Percentiles rank a stretch among this genome's conserved stretches.
Conservation (phyloP, 345 rosid species). For the Eucalyptus regnans region DNA sequence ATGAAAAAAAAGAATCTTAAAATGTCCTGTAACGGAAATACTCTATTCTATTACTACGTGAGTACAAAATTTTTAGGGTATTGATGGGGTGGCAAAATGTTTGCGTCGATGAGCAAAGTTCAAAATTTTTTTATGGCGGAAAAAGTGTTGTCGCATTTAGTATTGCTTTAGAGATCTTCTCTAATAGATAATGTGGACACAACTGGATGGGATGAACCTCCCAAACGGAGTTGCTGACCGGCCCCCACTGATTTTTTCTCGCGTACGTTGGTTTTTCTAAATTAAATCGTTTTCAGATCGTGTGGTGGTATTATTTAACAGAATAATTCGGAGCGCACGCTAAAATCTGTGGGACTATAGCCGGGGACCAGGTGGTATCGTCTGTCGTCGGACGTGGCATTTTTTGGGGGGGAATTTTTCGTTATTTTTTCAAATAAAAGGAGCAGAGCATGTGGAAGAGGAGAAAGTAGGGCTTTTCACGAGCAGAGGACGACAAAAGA, state of each 20-base stretch:
- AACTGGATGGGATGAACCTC: no score
- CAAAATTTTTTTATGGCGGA: neutral
- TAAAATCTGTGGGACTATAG: neutral
- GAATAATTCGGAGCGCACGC: neutral
- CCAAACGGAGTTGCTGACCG: neutral
- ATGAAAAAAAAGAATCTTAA: no score
- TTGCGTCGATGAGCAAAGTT: neutral
- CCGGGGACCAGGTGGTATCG: neutral
- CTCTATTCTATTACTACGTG: neutral
- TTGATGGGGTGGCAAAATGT: no score
- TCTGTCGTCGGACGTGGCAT: neutral
- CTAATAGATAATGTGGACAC: no score
- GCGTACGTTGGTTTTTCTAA: neutral
- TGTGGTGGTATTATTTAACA: neutral
- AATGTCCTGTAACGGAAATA: neutral
- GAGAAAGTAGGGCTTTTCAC: neutral
- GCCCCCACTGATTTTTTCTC: neutral
- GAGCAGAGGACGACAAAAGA: neutral
- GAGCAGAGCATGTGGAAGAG: neutral
- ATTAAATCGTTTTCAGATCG: neutral
- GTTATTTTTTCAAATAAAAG: neutral
- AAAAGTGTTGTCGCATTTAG: no score
- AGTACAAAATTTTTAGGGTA: neutral
- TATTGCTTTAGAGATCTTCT: no score
- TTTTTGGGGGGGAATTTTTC: neutral